A percentile compares a stretch with the other conserved stretches of the same genome.
These are phyloP conservation scores for Lachancea nothofagi DNA, from an alignment of 805 yeast genomes.

Conservation along the genomic window DNA sequence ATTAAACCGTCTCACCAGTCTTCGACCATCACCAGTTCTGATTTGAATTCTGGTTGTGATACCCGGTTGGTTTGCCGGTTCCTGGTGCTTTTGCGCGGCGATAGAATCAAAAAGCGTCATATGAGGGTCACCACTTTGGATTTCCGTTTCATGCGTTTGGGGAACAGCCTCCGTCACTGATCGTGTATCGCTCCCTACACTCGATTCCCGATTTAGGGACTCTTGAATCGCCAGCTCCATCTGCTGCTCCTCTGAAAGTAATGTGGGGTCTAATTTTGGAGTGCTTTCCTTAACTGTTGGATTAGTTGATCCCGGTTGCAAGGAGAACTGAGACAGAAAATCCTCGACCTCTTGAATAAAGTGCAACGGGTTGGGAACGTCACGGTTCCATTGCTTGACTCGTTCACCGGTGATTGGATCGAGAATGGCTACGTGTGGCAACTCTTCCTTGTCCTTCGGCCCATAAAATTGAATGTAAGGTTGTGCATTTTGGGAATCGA, in stretches of 20 bases:
- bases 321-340: conserved; percentile 60
- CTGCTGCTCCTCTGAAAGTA: conserved; percentile 79
- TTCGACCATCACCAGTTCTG: conserved; percentile 81
- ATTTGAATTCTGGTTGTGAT: conserved; percentile 75
- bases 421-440: conserved; percentile 85
- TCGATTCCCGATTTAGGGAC: conserved; percentile 41
- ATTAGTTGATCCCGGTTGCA: conserved; percentile 57
- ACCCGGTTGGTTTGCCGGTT: conserved; percentile 53
- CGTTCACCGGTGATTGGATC: conserved; percentile 97
- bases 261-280: conserved; percentile 52
- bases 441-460: conserved; percentile 41
- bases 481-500: conserved; percentile 69
- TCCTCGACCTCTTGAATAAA: conserved; percentile 67
- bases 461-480: conserved; percentile 70
- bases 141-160: neutral
- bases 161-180: conserved; percentile 12
- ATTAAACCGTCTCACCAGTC: conserved; percentile 67
- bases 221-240: conserved; percentile 67
- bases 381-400: conserved; percentile 65
- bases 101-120: conserved; percentile 47
- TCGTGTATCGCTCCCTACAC: conserved; percentile 11
- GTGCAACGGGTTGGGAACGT: conserved; percentile 50
- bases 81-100: conserved; percentile 47
- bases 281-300: conserved; percentile 60
- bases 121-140: conserved; percentile 28